These are phyloP conservation scores for Groenewaldozyma sp. DNA, from an alignment of 1,139 yeast genomes.

Conservation along the genomic window DNA sequence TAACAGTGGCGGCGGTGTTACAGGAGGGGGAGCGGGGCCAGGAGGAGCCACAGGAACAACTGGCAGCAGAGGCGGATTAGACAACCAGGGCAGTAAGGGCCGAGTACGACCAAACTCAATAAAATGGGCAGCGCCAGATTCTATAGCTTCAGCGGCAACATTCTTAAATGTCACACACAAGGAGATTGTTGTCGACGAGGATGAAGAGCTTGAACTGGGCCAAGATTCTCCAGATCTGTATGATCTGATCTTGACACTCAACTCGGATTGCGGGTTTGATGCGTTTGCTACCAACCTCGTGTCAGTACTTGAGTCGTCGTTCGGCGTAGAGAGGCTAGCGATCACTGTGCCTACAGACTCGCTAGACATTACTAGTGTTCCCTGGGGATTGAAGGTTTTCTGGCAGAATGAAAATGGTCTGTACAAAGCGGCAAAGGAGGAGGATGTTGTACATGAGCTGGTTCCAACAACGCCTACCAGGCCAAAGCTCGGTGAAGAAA, in stretches of 20 bases:
- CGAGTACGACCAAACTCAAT: neutral
- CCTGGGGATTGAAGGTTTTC: slow-evolving; percentile 30
- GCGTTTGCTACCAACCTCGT: slow-evolving; percentile 25
- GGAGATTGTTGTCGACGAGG: too few relatives aligned
- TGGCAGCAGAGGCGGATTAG: too few relatives aligned
- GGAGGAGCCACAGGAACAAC: too few relatives aligned
- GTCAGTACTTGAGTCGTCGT: slow-evolving; percentile 21
- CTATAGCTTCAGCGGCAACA: too few relatives aligned
- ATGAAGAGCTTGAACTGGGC: too few relatives aligned
- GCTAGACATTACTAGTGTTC: slow-evolving; percentile 28
- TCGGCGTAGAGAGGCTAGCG: slow-evolving; percentile 25
- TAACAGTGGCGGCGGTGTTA: too few relatives aligned
- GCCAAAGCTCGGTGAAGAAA: too few relatives aligned
- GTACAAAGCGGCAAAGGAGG: too few relatives aligned
- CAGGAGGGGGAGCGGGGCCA: too few relatives aligned
- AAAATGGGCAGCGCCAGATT: too few relatives aligned
- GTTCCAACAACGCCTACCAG: neutral
- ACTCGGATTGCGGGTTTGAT: slow-evolving; percentile 28
- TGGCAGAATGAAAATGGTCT: slow-evolving; percentile 18
- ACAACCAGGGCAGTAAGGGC: neutral
- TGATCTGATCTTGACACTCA: slow-evolving; percentile 24
- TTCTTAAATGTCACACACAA: too few relatives aligned
- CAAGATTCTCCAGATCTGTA: slow-evolving; percentile 27
- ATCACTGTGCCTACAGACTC: slow-evolving; percentile 28
- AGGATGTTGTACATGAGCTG: neutral